A percentile compares a stretch with the other conserved stretches of the same genome.
Evolutionary conservation across 2,329 filamentous ascomycete species (phyloP).

Genomic region (Biscogniauxia sp.): DNA sequence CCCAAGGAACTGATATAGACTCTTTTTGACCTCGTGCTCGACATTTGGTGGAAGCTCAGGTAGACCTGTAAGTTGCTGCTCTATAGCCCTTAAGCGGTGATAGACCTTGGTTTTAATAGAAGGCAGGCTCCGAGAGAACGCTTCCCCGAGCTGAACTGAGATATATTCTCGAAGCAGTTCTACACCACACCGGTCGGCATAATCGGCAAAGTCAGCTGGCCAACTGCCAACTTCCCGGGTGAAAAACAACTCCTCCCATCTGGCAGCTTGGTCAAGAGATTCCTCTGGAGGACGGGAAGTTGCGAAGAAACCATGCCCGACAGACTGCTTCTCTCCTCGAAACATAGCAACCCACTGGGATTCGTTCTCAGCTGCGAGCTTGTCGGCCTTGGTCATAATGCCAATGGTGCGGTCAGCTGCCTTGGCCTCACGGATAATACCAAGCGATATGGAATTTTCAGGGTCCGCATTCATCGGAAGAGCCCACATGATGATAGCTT

Average conservation of each 20-base stretch:
- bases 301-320: conserved; percentile 76
- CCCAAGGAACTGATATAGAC: conserved; percentile 56
- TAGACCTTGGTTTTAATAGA: conserved; percentile 54
- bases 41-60: conserved; percentile 69
- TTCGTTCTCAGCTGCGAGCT: conserved; percentile 51
- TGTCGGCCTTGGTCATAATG: conserved; percentile 83
- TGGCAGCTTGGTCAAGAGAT: conserved; percentile 49
- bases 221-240: conserved; percentile 41
- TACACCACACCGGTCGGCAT: conserved; percentile 50
- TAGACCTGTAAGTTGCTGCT: conserved; percentile 53
- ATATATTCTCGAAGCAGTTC: conserved; percentile 52
- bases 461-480: conserved; percentile 77
- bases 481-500: conserved; percentile 74
- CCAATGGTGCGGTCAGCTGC: conserved; percentile 64
- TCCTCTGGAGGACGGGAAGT: conserved; percentile 64
- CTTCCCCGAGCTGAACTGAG: conserved; percentile 51
- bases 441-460: conserved; percentile 69
- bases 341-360: conserved; percentile 65
- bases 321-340: conserved; percentile 55
- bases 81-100: conserved; percentile 48
- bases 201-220: conserved; percentile 48
- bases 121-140: conserved; percentile 54
- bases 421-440: conserved; percentile 56
- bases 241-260: conserved; percentile 54
- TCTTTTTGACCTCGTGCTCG: conserved; percentile 60